Evolutionary conservation across 176 grass and related monocot species (phyloP).

Genomic region (Raddia distichophylla): DNA sequence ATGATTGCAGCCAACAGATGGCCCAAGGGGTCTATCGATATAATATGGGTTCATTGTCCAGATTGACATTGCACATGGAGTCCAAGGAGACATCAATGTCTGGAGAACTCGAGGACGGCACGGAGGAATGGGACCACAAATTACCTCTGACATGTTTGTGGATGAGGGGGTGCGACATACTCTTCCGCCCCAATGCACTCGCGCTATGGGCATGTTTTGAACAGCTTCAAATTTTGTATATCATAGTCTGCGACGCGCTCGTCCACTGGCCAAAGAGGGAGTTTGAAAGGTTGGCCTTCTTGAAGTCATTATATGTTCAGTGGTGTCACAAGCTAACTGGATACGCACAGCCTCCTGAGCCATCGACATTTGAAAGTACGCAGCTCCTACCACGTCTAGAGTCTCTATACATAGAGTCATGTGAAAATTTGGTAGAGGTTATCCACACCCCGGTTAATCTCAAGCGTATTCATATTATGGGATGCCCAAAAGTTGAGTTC

Average conservation of each 20-base stretch:
- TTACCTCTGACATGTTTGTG: not conserved
- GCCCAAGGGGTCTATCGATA: not conserved
- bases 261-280: not conserved
- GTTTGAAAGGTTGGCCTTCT: not conserved
- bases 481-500: not conserved
- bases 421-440: not conserved
- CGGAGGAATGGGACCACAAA: not conserved
- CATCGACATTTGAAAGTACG: not conserved
- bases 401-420: fast-evolving
- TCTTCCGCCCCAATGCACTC: not conserved
- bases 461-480: fast-evolving
- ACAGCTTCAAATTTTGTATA: not conserved
- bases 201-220: not conserved
- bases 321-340: not conserved
- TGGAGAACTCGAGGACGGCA: not conserved
- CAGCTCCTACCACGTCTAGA: not conserved
- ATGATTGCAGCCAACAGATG: not conserved
- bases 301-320: fast-evolving
- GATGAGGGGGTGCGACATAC: fast-evolving
- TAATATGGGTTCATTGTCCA: not conserved
- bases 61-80: too few species aligned
- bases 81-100: too few species aligned
- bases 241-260: not conserved
- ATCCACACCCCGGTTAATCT: not conserved
- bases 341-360: not conserved